A percentile compares a stretch with the other conserved stretches of the same genome.
phyloP scores from a whole-genome alignment of 1,139 yeast species.

The Diutina neorugosa region DNA sequence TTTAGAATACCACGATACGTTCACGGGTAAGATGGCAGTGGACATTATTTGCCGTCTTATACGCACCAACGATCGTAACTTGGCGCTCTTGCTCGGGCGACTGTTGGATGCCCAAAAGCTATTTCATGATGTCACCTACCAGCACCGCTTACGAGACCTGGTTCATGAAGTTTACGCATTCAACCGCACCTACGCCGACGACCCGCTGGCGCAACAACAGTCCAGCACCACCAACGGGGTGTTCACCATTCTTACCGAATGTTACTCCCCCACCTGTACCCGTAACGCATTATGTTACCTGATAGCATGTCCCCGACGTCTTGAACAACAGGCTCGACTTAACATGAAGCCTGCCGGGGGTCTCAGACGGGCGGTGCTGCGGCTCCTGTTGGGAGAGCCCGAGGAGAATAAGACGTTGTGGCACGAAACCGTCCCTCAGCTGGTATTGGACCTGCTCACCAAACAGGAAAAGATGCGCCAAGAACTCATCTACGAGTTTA shows the following conservation, averaged over 20 bases:
- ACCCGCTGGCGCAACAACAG: conserved; percentile 10
- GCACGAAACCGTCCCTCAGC: conserved; percentile 87
- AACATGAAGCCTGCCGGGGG: conserved; percentile 87
- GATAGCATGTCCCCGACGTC: conserved; percentile 92
- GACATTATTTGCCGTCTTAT: conserved; percentile 77
- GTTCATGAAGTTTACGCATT: conserved; percentile 82
- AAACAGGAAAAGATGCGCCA: conserved; percentile 87
- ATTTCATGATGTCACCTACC: conserved; percentile 92
- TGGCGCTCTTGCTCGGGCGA: conserved; percentile 81
- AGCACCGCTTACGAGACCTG: conserved; percentile 84
- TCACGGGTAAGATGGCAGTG: conserved; percentile 90
- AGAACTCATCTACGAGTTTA: conserved; percentile 88
- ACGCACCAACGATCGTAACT: conserved; percentile 80
- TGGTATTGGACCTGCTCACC: conserved; percentile 65
- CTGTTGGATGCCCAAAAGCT: conserved; percentile 90
- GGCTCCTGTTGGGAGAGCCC: conserved; percentile 62
- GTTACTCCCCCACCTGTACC: conserved; percentile 95
- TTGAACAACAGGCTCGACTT: conserved; percentile 90
- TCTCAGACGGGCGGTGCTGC: conserved; percentile 68
- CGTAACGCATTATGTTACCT: conserved; percentile 82
- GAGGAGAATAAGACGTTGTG: conserved; percentile 84
- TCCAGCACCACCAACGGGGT: conserved; percentile 72
- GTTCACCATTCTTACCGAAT: conserved; percentile 82
- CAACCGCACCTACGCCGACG: conserved; percentile 39
- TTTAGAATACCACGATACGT: conserved; percentile 87